phyloP scores from a whole-genome alignment of 1,139 yeast species.

The Suhomyces coccinellae region DNA sequence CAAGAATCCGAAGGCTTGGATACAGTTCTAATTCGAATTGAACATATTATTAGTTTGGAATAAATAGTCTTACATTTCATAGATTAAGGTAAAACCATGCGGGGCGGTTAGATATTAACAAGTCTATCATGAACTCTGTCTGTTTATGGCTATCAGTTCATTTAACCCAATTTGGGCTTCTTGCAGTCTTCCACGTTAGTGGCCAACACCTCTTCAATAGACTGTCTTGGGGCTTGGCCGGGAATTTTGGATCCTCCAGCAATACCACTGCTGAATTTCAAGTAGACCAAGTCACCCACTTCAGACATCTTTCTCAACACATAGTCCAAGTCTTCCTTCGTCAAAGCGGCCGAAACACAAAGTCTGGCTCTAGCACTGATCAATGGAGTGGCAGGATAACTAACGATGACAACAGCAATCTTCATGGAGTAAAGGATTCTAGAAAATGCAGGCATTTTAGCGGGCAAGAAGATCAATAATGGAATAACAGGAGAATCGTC shows the following conservation, averaged over 20 bases:
- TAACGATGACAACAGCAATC: conserved; percentile 93
- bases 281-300: conserved; percentile 73
- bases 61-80: conserved; percentile 3
- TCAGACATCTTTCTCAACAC: conserved; percentile 71
- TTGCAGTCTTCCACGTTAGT: conserved; percentile 74
- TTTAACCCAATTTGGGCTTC: conserved; percentile 22
- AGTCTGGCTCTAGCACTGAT: conserved; percentile 88
- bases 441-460: conserved; percentile 91
- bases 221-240: conserved; percentile 72
- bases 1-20: not conserved
- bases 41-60: conserved; percentile 8
- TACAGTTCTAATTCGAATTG: not conserved
- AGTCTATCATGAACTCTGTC: conserved; percentile 2
- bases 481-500: conserved; percentile 98
- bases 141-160: conserved; percentile 1
- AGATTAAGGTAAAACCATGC: conserved; percentile 3
- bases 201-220: conserved; percentile 72
- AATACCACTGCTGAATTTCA: conserved; percentile 76
- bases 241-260: conserved; percentile 64
- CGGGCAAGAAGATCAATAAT: conserved; percentile 79
- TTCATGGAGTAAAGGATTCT: conserved; percentile 75
- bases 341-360: conserved; percentile 89
- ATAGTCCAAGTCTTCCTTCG: conserved; percentile 89
- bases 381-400: conserved; percentile 96
- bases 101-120: conserved; percentile 1